These are phyloP conservation scores for Corinectria fuckeliana DNA, from an alignment of 2,329 filamentous ascomycete species.

Conservation along the genomic window DNA sequence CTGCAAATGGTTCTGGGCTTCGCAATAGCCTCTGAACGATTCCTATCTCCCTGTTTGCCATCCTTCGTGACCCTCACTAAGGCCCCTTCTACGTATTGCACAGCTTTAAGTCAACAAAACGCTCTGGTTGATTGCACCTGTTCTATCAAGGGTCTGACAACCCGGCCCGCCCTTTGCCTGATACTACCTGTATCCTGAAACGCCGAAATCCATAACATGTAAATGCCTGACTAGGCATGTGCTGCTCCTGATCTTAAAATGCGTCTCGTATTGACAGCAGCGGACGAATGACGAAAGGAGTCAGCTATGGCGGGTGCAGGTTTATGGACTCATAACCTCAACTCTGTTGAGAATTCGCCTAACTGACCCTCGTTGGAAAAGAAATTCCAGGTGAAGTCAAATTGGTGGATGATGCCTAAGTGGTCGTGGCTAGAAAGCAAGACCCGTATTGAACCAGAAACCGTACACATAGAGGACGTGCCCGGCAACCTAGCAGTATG, in stretches of 20 bases:
- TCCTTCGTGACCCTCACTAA: not conserved
- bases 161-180: not conserved
- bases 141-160: conserved; percentile 4
- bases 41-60: not conserved
- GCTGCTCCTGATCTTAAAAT: not conserved
- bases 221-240: not conserved
- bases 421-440: not conserved
- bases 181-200: not conserved
- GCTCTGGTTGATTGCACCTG: not conserved
- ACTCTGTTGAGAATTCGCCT: not conserved
- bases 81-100: not conserved
- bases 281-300: not conserved
- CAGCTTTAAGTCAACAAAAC: not conserved
- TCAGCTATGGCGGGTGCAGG: too few relatives aligned
- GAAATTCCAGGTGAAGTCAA: not conserved
- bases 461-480: not conserved
- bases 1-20: not conserved
- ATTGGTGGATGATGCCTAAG: too few relatives aligned
- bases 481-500: not conserved
- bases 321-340: too few relatives aligned
- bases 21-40: not conserved
- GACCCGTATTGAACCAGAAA: not conserved
- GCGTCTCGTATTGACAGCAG: not conserved
- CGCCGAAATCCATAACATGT: not conserved
- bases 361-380: not conserved